Percentiles rank a stretch among this genome's conserved stretches.
Conservation (phyloP, 169 alveolate genomes). For the Plasmodium reichenowi region DNA sequence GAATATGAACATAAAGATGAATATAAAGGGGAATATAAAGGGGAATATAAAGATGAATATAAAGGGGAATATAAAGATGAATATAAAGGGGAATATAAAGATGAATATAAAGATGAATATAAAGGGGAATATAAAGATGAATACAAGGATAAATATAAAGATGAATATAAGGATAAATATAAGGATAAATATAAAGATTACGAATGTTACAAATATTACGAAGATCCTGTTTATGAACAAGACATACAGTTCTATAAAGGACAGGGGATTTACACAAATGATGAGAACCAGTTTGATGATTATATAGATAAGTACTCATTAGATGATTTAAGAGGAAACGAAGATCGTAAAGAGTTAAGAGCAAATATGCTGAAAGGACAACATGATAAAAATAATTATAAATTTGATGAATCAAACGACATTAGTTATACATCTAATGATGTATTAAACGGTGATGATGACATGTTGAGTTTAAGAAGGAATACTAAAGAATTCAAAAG, state of each 20-base stretch:
- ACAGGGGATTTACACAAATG: too few species aligned
- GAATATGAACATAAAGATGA: too few species aligned
- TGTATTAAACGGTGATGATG: not conserved
- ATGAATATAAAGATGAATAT: too few species aligned
- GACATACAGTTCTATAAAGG: not conserved
- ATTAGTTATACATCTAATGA: not conserved
- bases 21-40: too few species aligned
- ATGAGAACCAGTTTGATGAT: not conserved
- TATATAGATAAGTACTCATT: not conserved
- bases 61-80: too few species aligned
- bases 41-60: too few species aligned
- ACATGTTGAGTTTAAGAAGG: not conserved
- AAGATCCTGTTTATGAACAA: not conserved
- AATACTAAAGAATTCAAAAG: not conserved
- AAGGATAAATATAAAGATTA: not conserved
- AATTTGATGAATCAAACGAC: not conserved
- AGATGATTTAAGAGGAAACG: slow-evolving; percentile 3
- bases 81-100: too few species aligned
- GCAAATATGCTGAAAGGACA: not conserved
- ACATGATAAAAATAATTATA: not conserved
- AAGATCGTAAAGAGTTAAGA: not conserved
- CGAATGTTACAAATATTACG: too few species aligned
- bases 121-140: too few species aligned
- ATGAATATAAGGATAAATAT: not conserved
- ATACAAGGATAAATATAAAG: too few species aligned